A percentile compares a stretch with the other conserved stretches of the same genome.
Conservation (phyloP, 1,284 basidiomycete species). For the Veloporphyrellus conicus region DNA sequence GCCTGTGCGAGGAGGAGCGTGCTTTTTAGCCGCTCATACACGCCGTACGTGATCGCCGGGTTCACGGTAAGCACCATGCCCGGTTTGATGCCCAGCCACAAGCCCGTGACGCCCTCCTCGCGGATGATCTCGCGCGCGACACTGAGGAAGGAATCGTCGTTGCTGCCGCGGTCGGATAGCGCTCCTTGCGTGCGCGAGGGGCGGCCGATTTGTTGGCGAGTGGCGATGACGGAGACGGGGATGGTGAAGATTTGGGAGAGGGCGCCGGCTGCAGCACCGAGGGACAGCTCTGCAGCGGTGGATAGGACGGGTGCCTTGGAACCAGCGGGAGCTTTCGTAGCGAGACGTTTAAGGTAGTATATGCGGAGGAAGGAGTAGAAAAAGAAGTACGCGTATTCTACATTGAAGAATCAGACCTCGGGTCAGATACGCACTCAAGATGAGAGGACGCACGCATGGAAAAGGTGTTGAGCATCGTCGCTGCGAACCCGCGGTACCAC, state of each 20-base stretch:
- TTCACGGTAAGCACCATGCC: slow-evolving; percentile 92
- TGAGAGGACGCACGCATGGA: slow-evolving; percentile 73
- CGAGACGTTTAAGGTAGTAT: slow-evolving; percentile 71
- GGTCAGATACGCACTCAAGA: neutral
- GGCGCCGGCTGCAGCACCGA: slow-evolving; percentile 91
- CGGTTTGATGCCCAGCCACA: slow-evolving; percentile 94
- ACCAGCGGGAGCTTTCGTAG: slow-evolving; percentile 52
- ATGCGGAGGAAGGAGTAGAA: slow-evolving; percentile 91
- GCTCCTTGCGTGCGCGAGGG: slow-evolving; percentile 9
- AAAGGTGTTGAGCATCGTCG: slow-evolving; percentile 99
- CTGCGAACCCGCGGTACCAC: slow-evolving; percentile 89
- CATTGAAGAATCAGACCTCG: neutral
- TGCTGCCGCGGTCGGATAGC: slow-evolving; percentile 11
- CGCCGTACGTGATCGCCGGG: slow-evolving; percentile 97
- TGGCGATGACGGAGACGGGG: slow-evolving; percentile 96
- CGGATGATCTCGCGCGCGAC: slow-evolving; percentile 85
- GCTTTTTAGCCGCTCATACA: slow-evolving; percentile 89
- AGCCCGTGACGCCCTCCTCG: slow-evolving; percentile 87
- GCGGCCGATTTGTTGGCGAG: slow-evolving; percentile 86
- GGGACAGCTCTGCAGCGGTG: slow-evolving; percentile 77
- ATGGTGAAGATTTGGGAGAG: slow-evolving; percentile 98
- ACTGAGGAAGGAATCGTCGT: slow-evolving; percentile 68
- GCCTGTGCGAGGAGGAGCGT: slow-evolving; percentile 54
- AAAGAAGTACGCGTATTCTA: slow-evolving; percentile 99
- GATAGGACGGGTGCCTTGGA: slow-evolving; percentile 60